A percentile compares a stretch with the other conserved stretches of the same genome.
Evolutionary conservation across 2,329 filamentous ascomycete species (phyloP).

Genomic region (Xylaria sp.): DNA sequence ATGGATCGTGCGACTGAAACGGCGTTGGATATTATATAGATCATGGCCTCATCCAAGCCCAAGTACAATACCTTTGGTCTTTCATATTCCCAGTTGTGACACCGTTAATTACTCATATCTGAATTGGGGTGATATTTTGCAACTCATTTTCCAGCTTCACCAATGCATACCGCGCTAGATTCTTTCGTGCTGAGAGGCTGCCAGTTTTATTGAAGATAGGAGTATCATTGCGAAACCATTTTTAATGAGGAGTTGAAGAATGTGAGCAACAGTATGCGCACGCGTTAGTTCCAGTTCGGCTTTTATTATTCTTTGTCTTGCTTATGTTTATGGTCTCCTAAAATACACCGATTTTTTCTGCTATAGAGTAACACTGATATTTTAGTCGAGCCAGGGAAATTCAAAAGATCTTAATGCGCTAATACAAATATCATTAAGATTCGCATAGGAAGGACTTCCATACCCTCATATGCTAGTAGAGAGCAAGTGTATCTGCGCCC

Average conservation of each 20-base stretch:
- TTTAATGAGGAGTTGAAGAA: not conserved
- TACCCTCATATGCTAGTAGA: not conserved
- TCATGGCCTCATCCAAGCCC: too few relatives aligned
- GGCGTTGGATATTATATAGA: too few relatives aligned
- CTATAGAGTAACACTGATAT: not conserved
- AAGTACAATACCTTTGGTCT: too few relatives aligned
- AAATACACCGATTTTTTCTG: not conserved
- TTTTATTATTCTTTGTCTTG: not conserved
- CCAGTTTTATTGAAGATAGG: too few relatives aligned
- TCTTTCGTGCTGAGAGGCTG: too few relatives aligned
- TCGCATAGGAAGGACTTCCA: not conserved
- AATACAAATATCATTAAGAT: not conserved
- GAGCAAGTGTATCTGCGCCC: not conserved
- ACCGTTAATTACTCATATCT: conserved; percentile 50
- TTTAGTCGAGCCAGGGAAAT: not conserved
- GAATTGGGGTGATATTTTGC: conserved; percentile 44
- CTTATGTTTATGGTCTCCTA: not conserved
- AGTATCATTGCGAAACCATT: not conserved
- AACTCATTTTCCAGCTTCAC: conserved; percentile 44
- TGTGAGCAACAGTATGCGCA: not conserved
- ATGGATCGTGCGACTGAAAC: too few relatives aligned
- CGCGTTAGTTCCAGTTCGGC: not conserved
- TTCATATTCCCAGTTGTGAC: conserved; percentile 45
- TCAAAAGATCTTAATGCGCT: not conserved
- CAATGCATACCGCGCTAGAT: conserved; percentile 29